Conservation (phyloP, 2,329 filamentous ascomycete species). For the Neobulgaria alba region DNA sequence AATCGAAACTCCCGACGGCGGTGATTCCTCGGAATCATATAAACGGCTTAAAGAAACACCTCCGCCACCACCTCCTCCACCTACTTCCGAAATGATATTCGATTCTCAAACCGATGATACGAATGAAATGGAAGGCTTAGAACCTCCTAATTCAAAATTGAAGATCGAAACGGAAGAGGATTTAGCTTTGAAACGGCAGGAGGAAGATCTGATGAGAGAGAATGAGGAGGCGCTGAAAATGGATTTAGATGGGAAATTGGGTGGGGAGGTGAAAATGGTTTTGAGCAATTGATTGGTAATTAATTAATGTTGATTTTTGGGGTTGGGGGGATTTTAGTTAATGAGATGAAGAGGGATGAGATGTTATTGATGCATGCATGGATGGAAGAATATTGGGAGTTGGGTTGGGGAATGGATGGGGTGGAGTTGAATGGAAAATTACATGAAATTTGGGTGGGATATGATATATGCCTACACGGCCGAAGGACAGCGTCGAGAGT, state of each 20-base stretch:
- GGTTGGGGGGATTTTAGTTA: too few relatives aligned
- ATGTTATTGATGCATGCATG: too few relatives aligned
- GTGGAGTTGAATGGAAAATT: too few relatives aligned
- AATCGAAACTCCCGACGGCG: conserved; percentile 11
- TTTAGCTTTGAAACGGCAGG: conserved; percentile 15
- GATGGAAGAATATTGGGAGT: too few relatives aligned
- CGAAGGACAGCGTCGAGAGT: too few relatives aligned
- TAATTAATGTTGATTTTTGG: too few relatives aligned
- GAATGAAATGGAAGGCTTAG: conserved; percentile 4
- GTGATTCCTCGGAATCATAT: conserved; percentile 16
- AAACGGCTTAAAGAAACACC: conserved; percentile 26
- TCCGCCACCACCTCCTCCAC: conserved; percentile 25
- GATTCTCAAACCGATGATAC: conserved; percentile 18
- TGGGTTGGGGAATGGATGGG: too few relatives aligned
- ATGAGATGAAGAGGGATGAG: too few relatives aligned
- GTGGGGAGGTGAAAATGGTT: neutral
- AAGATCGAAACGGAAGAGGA: conserved; percentile 18
- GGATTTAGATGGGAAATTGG: neutral
- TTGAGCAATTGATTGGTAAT: too few relatives aligned
- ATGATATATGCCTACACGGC: too few relatives aligned
- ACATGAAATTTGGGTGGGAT: too few relatives aligned
- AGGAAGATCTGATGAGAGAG: conserved; percentile 21
- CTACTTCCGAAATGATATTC: too few relatives aligned
- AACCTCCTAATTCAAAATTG: conserved; percentile 21
- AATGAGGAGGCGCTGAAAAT: conserved; percentile 15